Base-by-base conservation (phyloP, 139 green algal species). In the Diplosphaera chodatii region DNA sequence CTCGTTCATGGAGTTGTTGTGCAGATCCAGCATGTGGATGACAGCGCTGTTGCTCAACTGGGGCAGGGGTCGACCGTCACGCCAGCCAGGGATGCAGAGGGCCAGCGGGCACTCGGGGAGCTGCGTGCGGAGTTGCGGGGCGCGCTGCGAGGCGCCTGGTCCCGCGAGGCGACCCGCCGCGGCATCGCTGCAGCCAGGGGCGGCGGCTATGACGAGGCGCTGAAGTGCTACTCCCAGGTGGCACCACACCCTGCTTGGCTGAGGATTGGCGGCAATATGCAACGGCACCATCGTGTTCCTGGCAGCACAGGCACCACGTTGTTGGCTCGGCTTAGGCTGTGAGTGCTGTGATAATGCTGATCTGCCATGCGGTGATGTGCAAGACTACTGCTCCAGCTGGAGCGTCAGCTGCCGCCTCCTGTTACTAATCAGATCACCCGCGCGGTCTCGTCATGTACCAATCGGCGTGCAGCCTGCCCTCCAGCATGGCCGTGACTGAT, bases 171-270 rank as follows among this genome's bases (percentile, higher is more conserved):
- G 10, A 8, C 76, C 31, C 33, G 66, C 41, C 67, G 68, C 0
- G 76, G 76, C 20, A 68, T 78, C 22, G 63, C 33, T 0, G 40
- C 65, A 13, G 67, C 76, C 33, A 75, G 77, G 29, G 25, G 28
- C 0, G 75, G 64, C 1, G 65, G 71, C 20, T 55, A 70, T 0
- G 34, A n/a, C 1, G 40, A 4, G n/a, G 75, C 75, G 1, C 55
- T 71, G 56, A 62, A 67, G 31, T 72, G 48, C 32, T 81, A 78
- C 48, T 21, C 62, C 5, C 76, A 48, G 59, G 59, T 65, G 59
- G 15, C 3, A 3, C 4, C 6, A 32, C 25, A n/a, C n/a, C n/a
- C n/a, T n/a, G n/a, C n/a, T n/a, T n/a, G n/a, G n/a, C n/a, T n/a
- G n/a, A n/a, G n/a, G n/a, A n/a, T n/a, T n/a, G n/a, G n/a, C n/a